Conservation (phyloP, 2,329 filamentous ascomycete genomes). For the Penicillium digitatum region DNA sequence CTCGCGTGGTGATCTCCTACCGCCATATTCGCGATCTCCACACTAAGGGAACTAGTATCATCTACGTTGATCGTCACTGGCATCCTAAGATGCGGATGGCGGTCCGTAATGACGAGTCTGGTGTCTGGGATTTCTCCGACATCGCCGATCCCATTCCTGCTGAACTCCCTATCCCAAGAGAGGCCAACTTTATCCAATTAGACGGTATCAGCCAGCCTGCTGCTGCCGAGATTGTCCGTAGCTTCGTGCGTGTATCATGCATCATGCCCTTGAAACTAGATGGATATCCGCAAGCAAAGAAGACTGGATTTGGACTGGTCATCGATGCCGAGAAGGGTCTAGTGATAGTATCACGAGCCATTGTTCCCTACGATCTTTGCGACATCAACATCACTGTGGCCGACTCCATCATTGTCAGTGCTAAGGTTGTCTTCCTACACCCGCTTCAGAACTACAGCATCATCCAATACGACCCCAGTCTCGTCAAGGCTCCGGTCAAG, state of each 20-base stretch:
- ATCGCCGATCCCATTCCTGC: slow-evolving; percentile 77
- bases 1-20: slow-evolving; percentile 89
- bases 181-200: slow-evolving; percentile 87
- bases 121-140: slow-evolving; percentile 91
- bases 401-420: slow-evolving; percentile 90
- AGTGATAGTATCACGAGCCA: slow-evolving; percentile 87
- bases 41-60: slow-evolving; percentile 86
- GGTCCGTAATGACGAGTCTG: slow-evolving; percentile 81
- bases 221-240: slow-evolving; percentile 88
- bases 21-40: slow-evolving; percentile 93
- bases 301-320: slow-evolving; percentile 95
- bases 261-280: slow-evolving; percentile 95
- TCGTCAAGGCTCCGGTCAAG: slow-evolving; percentile 91
- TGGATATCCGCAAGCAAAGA: slow-evolving; percentile 91
- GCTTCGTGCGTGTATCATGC: slow-evolving; percentile 89
- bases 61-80: slow-evolving; percentile 94
- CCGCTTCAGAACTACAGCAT: slow-evolving; percentile 96
- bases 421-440: slow-evolving; percentile 92
- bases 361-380: slow-evolving; percentile 93
- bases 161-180: slow-evolving; percentile 65
- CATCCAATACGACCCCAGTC: slow-evolving; percentile 84
- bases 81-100: slow-evolving; percentile 90
- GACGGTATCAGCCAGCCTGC: slow-evolving; percentile 83
- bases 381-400: slow-evolving; percentile 96
- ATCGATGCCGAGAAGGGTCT: slow-evolving; percentile 94